Conservation (phyloP, 768 basidiomycete genomes). For the Collybia sordida region DNA sequence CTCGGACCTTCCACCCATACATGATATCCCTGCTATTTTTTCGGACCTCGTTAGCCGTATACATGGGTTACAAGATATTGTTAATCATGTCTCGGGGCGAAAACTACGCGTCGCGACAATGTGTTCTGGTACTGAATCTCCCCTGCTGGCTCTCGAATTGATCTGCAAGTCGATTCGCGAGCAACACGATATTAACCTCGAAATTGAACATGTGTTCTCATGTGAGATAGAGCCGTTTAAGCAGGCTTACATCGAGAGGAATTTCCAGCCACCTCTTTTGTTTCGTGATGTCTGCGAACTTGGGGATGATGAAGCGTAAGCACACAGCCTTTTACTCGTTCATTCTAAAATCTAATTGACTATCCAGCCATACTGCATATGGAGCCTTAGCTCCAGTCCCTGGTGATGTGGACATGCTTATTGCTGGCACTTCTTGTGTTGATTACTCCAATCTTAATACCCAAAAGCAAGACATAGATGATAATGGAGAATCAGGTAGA, state of each 20-base stretch:
- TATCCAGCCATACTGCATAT: slow-evolving; percentile 82
- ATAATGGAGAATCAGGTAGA: slow-evolving; percentile 87
- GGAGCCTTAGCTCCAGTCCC: slow-evolving; percentile 84
- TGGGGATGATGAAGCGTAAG: slow-evolving; percentile 75
- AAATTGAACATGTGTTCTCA: slow-evolving; percentile 91
- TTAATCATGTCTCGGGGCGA: slow-evolving; percentile 67
- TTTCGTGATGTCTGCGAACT: slow-evolving; percentile 95
- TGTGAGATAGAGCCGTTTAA: slow-evolving; percentile 98
- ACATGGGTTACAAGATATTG: slow-evolving; percentile 65
- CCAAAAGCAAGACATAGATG: slow-evolving; percentile 86
- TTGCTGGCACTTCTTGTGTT: slow-evolving; percentile 95
- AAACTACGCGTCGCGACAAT: slow-evolving; percentile 94
- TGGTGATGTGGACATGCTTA: slow-evolving; percentile 84
- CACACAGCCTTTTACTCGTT: slow-evolving; percentile 8
- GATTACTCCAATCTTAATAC: slow-evolving; percentile 97
- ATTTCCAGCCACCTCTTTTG: slow-evolving; percentile 88
- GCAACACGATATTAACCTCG: slow-evolving; percentile 61
- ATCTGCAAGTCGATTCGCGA: slow-evolving; percentile 76
- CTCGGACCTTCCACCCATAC: slow-evolving; percentile 75
- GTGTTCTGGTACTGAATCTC: slow-evolving; percentile 97
- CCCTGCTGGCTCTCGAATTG: slow-evolving; percentile 84
- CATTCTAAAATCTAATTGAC: slow-evolving; percentile 5
- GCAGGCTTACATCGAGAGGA: slow-evolving; percentile 96
- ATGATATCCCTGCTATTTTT: slow-evolving; percentile 71
- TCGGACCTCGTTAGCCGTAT: slow-evolving; percentile 67